Percentiles rank a stretch among this genome's conserved stretches.
phyloP scores from a whole-genome alignment of 345 rosid species.

The Rhodomyrtus tomentosa region DNA sequence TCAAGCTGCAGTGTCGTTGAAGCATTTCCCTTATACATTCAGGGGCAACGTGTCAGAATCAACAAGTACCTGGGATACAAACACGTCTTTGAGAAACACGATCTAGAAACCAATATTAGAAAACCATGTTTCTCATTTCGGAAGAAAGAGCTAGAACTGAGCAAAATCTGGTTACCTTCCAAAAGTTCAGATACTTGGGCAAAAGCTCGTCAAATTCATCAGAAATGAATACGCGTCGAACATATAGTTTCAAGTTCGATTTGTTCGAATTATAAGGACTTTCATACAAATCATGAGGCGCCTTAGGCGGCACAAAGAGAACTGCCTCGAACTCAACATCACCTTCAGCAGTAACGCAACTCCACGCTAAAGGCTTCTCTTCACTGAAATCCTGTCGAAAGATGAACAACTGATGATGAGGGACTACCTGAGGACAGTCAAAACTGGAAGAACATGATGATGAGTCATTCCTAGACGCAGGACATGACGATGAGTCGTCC shows the following conservation, averaged over 20 bases:
- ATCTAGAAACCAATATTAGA: neutral
- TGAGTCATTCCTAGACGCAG: too few species aligned
- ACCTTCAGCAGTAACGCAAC: slow-evolving; percentile 92
- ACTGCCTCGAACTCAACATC: slow-evolving; percentile 96
- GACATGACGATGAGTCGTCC: too few species aligned
- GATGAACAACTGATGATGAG: neutral
- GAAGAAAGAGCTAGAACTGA: neutral
- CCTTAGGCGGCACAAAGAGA: slow-evolving; percentile 91
- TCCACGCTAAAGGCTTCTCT: slow-evolving; percentile 87
- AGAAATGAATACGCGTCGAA: slow-evolving; percentile 91
- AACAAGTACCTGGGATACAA: slow-evolving; percentile 77
- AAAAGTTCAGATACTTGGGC: slow-evolving; percentile 87
- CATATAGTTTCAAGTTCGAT: slow-evolving; percentile 87
- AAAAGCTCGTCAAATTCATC: slow-evolving; percentile 96
- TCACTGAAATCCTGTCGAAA: slow-evolving; percentile 62
- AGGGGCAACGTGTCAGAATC: slow-evolving; percentile 96
- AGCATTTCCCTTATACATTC: slow-evolving; percentile 96
- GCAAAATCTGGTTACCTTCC: slow-evolving; percentile 37
- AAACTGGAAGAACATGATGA: neutral
- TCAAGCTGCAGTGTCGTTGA: slow-evolving; percentile 89
- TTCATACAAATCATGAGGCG: slow-evolving; percentile 87
- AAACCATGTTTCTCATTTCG: too few species aligned
- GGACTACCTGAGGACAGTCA: neutral
- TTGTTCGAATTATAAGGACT: slow-evolving; percentile 82
- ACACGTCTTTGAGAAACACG: neutral